Evolutionary conservation across 2,329 filamentous ascomycete genomes (phyloP).

Genomic region (Penicillium sumatraense): DNA sequence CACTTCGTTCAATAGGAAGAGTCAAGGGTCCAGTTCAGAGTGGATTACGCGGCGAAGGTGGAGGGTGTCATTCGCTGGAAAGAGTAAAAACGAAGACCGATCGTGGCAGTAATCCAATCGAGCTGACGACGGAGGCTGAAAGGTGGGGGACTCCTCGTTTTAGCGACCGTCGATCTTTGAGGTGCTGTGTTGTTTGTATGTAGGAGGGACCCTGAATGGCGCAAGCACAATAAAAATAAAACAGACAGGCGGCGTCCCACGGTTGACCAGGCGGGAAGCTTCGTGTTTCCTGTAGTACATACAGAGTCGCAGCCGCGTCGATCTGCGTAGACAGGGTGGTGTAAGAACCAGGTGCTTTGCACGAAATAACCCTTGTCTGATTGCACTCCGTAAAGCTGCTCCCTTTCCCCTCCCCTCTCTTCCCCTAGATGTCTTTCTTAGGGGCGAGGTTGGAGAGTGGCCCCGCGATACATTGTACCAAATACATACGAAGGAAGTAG

Average conservation of each 20-base stretch:
- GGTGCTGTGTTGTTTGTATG: no score
- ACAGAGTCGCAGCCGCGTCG: neutral
- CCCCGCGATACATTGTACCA: slow-evolving; percentile 11
- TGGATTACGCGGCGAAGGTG: slow-evolving; percentile 1
- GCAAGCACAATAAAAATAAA: slow-evolving; percentile 13
- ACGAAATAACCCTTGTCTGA: neutral
- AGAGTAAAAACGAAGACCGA: slow-evolving; percentile 9
- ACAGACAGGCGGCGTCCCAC: neutral
- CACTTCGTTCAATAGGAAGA: no score
- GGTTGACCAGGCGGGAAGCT: neutral
- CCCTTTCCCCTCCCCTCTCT: neutral
- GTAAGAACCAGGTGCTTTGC: neutral
- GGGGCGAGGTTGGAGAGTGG: neutral
- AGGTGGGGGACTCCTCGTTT: slow-evolving; percentile 12
- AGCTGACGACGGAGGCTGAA: slow-evolving; percentile 17
- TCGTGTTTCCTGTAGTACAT: no score
- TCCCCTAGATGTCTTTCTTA: neutral
- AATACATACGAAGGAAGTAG: no score
- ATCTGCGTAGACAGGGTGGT: neutral
- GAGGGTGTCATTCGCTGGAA: slow-evolving; percentile 9
- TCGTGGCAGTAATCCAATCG: slow-evolving; percentile 5
- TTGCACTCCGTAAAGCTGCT: neutral
- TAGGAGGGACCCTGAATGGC: slow-evolving; percentile 13
- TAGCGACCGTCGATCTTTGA: slow-evolving; percentile 13
- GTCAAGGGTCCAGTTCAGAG: neutral